Evolutionary conservation across 495 filamentous ascomycete species (phyloP), one percentile per base, ranked within the genome.

Genomic region (Penicillium turbatum): DNA sequence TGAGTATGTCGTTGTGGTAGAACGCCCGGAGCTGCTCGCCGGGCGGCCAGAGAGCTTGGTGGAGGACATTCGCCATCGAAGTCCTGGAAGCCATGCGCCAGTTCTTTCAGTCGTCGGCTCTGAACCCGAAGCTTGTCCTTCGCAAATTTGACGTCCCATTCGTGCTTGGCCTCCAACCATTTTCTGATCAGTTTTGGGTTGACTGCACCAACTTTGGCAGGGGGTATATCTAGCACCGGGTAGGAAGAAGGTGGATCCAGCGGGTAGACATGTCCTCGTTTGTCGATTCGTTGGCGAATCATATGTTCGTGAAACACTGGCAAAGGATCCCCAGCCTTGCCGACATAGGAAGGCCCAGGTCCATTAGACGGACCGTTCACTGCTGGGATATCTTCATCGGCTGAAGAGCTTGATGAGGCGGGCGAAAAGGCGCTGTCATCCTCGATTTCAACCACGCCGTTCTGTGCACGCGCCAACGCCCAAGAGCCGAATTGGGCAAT

Each of bases 401-500:
- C 79, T 7, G 72, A 70, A 1, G 74, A 74, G 3, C 78, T 82
- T 21, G 77, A 75, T 0, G 86, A 88, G 44, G 90, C 86, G n/a
- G 89, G 66, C 0, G 87, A 91, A 35, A 93, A 75, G 10, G 80
- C 72, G 54, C 88, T 86, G 44, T 96, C 89, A 56, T 93, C 85
- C 38, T 83, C 64, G 24, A 95, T 92, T 13, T 92, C 87, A 15
- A 97, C 89, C 2, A 78, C 79, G 0, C 78, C 80, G 38, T 87
- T 81, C 61, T 95, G 91, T 1, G 92, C 92, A 56, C 85, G 79
- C 3, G 90, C 88, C 15, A 97, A 71, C 6, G 87, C 86, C 91
- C 91, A 96, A 0, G 90, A 88, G 9, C 90, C 88, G 64, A 97
- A 96, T 51, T 96, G 91, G 1, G 92, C 88, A 21, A 97, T 84